Evolutionary conservation across 108 stramenopile species (phyloP).

Genomic region (Pinguiococcus pyrenoidosus): DNA sequence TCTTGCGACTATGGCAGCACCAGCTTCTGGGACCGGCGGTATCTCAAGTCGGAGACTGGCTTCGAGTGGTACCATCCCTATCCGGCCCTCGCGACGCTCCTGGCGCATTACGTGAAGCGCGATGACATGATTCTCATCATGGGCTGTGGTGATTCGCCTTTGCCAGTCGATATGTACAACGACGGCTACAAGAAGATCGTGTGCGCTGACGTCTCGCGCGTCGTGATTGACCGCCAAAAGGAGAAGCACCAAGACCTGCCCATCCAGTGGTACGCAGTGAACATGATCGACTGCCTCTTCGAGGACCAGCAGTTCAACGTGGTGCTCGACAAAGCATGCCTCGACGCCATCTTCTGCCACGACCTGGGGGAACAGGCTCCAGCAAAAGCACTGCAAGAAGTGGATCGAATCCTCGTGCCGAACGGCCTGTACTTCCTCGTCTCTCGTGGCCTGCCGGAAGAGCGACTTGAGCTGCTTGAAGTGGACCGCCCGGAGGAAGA

Average conservation of each 20-base stretch:
- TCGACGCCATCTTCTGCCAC: conserved; percentile 4
- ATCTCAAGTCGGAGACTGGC: background rate
- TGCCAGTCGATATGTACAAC: conserved; percentile 1
- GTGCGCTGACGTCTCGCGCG: background rate
- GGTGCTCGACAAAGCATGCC: background rate
- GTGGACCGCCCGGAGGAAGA: too few relatives aligned
- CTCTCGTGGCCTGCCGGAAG: conserved; percentile 6
- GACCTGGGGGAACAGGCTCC: background rate
- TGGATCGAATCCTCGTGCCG: conserved; percentile 5
- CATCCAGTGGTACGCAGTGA: conserved; percentile 1
- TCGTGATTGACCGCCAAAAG: conserved; percentile 4
- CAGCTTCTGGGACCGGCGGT: conserved; percentile 7
- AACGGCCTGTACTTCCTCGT: background rate
- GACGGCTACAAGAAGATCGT: conserved; percentile 6
- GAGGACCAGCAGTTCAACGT: conserved; percentile 1
- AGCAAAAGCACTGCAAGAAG: background rate
- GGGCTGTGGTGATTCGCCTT: background rate
- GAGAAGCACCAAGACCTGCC: background rate
- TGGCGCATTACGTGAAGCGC: background rate
- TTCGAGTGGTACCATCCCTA: conserved; percentile 17
- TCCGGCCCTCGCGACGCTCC: background rate
- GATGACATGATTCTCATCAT: background rate
- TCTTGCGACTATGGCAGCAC: conserved; percentile 2
- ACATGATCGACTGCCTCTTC: background rate
- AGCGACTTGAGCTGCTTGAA: conserved; percentile 5